A percentile compares a stretch with the other conserved stretches of the same genome.
phyloP scores from a whole-genome alignment of 164 flowering plant genomes.

The Kalanchoe fedtschenkoi region DNA sequence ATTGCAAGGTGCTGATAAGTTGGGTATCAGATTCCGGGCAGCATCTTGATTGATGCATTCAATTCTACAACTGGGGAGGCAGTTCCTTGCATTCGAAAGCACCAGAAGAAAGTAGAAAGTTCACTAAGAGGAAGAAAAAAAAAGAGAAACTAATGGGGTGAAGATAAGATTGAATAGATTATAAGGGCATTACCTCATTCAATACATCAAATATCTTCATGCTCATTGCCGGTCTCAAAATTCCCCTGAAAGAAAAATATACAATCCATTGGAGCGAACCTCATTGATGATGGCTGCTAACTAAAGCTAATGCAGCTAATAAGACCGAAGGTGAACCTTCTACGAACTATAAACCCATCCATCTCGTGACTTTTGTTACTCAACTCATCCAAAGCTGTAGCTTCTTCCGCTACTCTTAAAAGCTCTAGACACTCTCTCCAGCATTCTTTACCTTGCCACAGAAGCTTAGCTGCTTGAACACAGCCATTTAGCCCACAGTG shows the following conservation, averaged over 20 bases:
- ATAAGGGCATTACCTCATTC: constrained; percentile 37
- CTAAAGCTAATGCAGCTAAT: background rate
- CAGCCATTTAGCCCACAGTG: constrained; percentile 8
- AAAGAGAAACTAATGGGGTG: background rate
- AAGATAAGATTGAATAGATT: background rate
- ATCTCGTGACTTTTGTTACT: constrained; percentile 10
- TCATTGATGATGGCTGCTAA: background rate
- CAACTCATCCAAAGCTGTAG: constrained; percentile 16
- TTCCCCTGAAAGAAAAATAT: constrained; percentile 49
- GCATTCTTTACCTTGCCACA: constrained; percentile 72
- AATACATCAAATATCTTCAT: constrained; percentile 47
- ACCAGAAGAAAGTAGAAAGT: constrained; percentile 11
- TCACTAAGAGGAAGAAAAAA: background rate
- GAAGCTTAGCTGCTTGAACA: constrained; percentile 60
- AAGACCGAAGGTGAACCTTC: constrained; percentile 40
- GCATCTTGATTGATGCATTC: constrained; percentile 41
- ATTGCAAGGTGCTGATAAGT: constrained; percentile 49
- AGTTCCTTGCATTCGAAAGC: constrained; percentile 71
- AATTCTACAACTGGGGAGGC: constrained; percentile 64
- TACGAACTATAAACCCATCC: constrained; percentile 35
- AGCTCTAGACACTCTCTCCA: constrained; percentile 75
- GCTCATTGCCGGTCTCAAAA: constrained; percentile 67
- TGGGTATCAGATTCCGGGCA: constrained; percentile 53
- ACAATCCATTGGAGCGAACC: constrained; percentile 6
- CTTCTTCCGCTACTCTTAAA: constrained; percentile 57